A percentile compares a stretch with the other conserved stretches of the same genome.
These are phyloP conservation scores for Fusarium abutilonis DNA, from an alignment of 2,329 filamentous ascomycete species.

Conservation along the genomic window DNA sequence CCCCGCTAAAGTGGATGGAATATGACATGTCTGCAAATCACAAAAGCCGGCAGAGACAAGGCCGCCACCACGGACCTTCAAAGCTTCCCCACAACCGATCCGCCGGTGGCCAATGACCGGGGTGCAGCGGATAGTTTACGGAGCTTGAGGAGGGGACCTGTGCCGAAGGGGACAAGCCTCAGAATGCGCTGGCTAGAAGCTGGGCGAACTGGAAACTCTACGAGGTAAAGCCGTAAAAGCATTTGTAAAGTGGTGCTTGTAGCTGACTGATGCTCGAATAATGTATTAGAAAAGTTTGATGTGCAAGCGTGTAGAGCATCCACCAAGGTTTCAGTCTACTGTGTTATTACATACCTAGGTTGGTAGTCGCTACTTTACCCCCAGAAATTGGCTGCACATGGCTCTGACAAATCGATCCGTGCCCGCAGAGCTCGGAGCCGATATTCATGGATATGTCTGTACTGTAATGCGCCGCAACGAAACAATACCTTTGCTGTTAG, in stretches of 20 bases:
- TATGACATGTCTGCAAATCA: constrained; percentile 42
- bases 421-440: constrained; percentile 40
- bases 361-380: neutral
- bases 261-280: constrained; percentile 2
- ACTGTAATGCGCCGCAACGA: constrained; percentile 23
- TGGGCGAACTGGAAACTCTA: constrained; percentile 2
- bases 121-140: constrained; percentile 2
- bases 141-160: constrained; percentile 22
- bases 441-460: constrained; percentile 13
- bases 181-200: constrained; percentile 9
- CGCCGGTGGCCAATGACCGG: constrained; percentile 39
- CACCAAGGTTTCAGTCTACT: too few relatives aligned
- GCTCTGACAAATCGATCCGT: constrained; percentile 39
- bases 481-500: constrained; percentile 19
- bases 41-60: constrained; percentile 32
- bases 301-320: neutral
- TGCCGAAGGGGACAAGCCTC: constrained; percentile 25
- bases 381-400: constrained; percentile 10
- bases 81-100: constrained; percentile 43
- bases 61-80: constrained; percentile 31
- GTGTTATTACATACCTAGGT: too few relatives aligned
- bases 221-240: constrained; percentile 8
- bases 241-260: constrained; percentile 3
- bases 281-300: neutral
- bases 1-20: constrained; percentile 39